Evolutionary conservation across 1,139 yeast genomes (phyloP).

Genomic region (Candida dubliniensis): DNA sequence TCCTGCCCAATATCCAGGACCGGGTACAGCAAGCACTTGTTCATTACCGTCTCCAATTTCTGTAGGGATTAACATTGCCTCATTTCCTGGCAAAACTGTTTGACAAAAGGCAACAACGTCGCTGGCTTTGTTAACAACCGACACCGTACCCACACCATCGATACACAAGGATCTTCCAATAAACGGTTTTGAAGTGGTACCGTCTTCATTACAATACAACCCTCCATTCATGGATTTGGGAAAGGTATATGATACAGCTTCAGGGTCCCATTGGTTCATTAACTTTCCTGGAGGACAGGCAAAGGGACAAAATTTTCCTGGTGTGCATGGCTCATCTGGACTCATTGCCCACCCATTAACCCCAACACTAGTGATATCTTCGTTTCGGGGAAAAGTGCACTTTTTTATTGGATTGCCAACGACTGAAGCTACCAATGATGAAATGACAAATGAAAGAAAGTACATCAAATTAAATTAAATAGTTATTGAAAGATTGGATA

Average conservation of each 20-base stretch:
- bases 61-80: slow-evolving; percentile 91
- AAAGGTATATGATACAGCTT: slow-evolving; percentile 56
- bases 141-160: slow-evolving; percentile 73
- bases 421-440: not conserved
- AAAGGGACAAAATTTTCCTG: slow-evolving; percentile 81
- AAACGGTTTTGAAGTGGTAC: slow-evolving; percentile 65
- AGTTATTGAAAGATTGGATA: not conserved
- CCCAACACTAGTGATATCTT: slow-evolving; percentile 66
- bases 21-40: slow-evolving; percentile 76
- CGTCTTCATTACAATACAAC: slow-evolving; percentile 68
- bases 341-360: slow-evolving; percentile 87
- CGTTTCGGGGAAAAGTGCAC: slow-evolving; percentile 66
- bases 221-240: slow-evolving; percentile 85
- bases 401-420: slow-evolving; percentile 8
- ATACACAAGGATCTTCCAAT: slow-evolving; percentile 62
- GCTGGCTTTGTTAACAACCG: slow-evolving; percentile 55
- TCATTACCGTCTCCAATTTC: slow-evolving; percentile 46
- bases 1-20: slow-evolving; percentile 65
- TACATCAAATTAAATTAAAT: not conserved
- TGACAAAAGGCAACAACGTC: slow-evolving; percentile 81
- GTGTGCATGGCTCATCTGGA: slow-evolving; percentile 69
- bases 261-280: slow-evolving; percentile 76
- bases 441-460: not conserved
- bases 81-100: slow-evolving; percentile 90
- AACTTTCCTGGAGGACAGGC: slow-evolving; percentile 86